Conservation (phyloP, 2,329 filamentous ascomycete species). For the Epichloe bromicola region DNA sequence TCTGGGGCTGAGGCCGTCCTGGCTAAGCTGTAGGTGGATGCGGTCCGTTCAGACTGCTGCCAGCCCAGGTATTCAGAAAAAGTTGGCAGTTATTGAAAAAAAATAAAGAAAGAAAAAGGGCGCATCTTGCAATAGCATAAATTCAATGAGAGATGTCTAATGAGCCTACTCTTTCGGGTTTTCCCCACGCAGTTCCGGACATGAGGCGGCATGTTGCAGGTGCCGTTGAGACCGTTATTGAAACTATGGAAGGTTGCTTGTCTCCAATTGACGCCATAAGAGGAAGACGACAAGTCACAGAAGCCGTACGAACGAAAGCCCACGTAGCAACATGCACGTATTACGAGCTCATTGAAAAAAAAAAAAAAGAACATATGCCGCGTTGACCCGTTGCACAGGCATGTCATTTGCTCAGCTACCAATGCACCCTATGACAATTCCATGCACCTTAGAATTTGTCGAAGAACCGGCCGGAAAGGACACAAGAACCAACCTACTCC, state of each 20-base stretch:
- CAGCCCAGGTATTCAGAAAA: too few relatives aligned
- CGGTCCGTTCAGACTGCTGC: too few relatives aligned
- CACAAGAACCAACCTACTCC: conserved; percentile 27
- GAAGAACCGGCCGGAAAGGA: conserved; percentile 29
- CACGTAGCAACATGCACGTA: not conserved
- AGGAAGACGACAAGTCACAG: not conserved
- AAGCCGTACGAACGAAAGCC: not conserved
- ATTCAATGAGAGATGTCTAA: not conserved
- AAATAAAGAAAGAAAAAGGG: not conserved
- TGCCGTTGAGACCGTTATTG: too few relatives aligned
- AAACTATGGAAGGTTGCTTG: too few relatives aligned
- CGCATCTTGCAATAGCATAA: not conserved
- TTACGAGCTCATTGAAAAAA: not conserved
- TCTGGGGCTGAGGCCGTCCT: conserved; percentile 42
- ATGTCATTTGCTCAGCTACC: conserved; percentile 26
- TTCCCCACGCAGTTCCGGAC: too few relatives aligned
- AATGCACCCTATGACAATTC: conserved; percentile 30
- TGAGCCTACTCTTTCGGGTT: not conserved
- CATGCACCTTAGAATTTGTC: conserved; percentile 27
- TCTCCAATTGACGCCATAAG: too few relatives aligned
- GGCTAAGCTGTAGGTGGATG: conserved; percentile 31
- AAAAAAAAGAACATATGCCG: not conserved
- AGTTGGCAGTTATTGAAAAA: not conserved
- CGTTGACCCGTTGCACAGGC: conserved; percentile 6
- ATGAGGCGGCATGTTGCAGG: too few relatives aligned